Conservation (phyloP, 192 early-diverging fungal species). For the Coemansia sp. region DNA sequence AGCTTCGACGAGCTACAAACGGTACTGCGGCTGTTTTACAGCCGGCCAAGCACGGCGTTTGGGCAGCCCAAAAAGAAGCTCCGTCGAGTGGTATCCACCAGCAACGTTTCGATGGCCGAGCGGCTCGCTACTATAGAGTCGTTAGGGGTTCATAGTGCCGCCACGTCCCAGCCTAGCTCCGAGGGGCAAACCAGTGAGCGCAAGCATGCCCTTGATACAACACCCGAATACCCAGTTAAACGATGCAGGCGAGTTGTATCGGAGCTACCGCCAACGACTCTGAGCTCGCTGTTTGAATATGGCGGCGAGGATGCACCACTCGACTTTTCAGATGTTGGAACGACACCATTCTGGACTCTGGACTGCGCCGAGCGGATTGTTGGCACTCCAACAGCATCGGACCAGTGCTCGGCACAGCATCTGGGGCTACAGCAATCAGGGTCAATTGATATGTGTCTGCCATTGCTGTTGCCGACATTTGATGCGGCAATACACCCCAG, state of each 20-base stretch:
- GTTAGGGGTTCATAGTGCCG: slow-evolving; percentile 26
- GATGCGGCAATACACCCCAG: background rate
- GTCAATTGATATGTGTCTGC: background rate
- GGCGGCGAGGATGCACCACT: background rate
- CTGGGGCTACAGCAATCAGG: background rate
- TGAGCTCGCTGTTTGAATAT: slow-evolving; percentile 11
- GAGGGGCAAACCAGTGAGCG: slow-evolving; percentile 8
- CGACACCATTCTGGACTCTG: background rate
- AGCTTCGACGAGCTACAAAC: slow-evolving; percentile 44
- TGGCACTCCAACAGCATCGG: background rate
- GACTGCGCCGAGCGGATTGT: background rate
- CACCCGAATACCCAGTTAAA: slow-evolving; percentile 26
- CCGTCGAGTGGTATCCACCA: slow-evolving; percentile 42
- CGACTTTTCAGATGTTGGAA: slow-evolving; percentile 1
- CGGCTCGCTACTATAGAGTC: slow-evolving; percentile 15
- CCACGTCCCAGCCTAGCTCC: background rate
- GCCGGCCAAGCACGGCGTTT: slow-evolving; percentile 27
- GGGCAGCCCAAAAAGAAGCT: slow-evolving; percentile 34
- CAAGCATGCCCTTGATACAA: slow-evolving; percentile 25
- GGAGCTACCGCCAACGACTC: slow-evolving; percentile 34
- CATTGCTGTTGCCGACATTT: background rate
- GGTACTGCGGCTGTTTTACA: slow-evolving; percentile 45
- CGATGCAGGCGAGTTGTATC: slow-evolving; percentile 44
- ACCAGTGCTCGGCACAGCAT: background rate
- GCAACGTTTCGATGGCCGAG: slow-evolving; percentile 22